Evolutionary conservation across 2,329 filamentous ascomycete genomes (phyloP), one percentile per base, ranked within the genome.

Genomic region (Paraphaeosphaeria minitans): DNA sequence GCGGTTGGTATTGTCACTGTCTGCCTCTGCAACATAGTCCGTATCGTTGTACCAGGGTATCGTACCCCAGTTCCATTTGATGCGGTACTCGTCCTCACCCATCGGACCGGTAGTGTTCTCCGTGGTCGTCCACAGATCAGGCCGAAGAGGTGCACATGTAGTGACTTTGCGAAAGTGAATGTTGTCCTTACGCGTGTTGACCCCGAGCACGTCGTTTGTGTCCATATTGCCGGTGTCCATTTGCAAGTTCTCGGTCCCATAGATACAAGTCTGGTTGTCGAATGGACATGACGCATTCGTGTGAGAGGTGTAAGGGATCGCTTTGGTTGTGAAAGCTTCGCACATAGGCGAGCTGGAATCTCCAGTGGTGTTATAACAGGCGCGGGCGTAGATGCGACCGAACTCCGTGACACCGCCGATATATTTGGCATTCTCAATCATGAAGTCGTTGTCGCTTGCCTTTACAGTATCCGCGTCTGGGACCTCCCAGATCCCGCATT

Each of bases 141-240:
- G 33, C 35, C 51, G 46, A 16, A 59, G 13, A 43, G 43, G 56
- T 3, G 56, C 51, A 37, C 56, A 59, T 13, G 51, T 55, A 14
- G 56, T 59, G 2, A 59, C 51, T 54, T 54, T 54, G 14, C 52
- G 55, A 9, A 54, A 48, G 10, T 50, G 42, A 24, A 60, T 47
- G 21, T 58, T 58, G 22, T 54, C 55, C 16, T 49, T 53, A n/a
- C 37, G 27, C 5, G 55, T 50, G 43, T 51, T 51, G 8, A 51
- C 41, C 4, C 48, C 58, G 22, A 60, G 46, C 10, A 48, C 37
- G 4, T n/a, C 29, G 27, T 57, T 60, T 7, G 55, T 57, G 16
- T 60, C 58, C 16, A 60, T 49, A 14, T 24, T 24, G n/a, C 58
- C 58, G 14, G 58, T 60, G 27, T 60, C 58, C 49, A 60, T 47